phyloP scores from a whole-genome alignment of 2,329 filamentous ascomycete species.

The Alternaria tenuissima region DNA sequence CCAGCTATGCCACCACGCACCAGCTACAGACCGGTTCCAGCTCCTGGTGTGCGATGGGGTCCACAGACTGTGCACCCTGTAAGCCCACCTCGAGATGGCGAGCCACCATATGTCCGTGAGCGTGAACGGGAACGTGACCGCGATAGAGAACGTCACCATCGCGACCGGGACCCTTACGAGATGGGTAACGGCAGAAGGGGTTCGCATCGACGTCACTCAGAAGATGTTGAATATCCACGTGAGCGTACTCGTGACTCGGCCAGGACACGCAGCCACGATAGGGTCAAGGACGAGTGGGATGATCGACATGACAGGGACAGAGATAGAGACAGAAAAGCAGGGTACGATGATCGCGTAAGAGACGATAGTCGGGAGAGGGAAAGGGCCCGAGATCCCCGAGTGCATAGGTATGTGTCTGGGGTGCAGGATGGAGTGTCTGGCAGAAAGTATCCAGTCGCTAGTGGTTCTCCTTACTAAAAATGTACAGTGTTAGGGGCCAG shows the following conservation, averaged over 20 bases:
- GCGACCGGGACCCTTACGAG: constrained; percentile 20
- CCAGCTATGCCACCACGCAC: constrained; percentile 37
- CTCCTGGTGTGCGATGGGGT: constrained; percentile 35
- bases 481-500: constrained; percentile 26
- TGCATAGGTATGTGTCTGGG: constrained; percentile 46
- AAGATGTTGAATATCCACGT: constrained; percentile 36
- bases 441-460: constrained; percentile 40
- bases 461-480: constrained; percentile 29
- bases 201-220: constrained; percentile 33
- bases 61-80: constrained; percentile 21
- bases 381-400: constrained; percentile 31
- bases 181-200: constrained; percentile 21
- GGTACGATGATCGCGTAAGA: constrained; percentile 8
- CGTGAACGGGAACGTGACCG: constrained; percentile 30
- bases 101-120: constrained; percentile 27
- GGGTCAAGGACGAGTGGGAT: constrained; percentile 40
- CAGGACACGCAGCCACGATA: constrained; percentile 40
- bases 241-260: constrained; percentile 29
- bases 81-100: constrained; percentile 32
- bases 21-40: constrained; percentile 35
- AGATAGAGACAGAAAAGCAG: constrained; percentile 3
- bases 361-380: constrained; percentile 26
- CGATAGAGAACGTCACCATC: constrained; percentile 22
- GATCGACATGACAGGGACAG: constrained; percentile 18
- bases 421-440: constrained; percentile 48